Evolutionary conservation across 345 rosid genomes (phyloP).

Genomic region (Trapa bicornis): DNA sequence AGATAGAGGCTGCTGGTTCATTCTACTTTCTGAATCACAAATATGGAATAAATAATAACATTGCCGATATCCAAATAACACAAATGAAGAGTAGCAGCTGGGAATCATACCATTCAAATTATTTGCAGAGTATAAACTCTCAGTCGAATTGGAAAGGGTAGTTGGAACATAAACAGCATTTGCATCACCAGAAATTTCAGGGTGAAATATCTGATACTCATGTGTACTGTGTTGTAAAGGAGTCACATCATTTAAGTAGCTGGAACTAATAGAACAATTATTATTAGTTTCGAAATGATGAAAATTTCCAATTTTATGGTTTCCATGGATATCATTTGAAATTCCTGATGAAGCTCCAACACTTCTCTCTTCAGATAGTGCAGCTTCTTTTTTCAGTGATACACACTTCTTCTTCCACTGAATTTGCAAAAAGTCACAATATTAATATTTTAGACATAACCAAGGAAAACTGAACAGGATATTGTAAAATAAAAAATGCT

Average conservation of each 20-base stretch:
- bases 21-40: conserved; percentile 1
- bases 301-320: conserved; percentile 30
- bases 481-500: too few relatives aligned
- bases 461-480: background rate
- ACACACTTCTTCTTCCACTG: conserved; percentile 70
- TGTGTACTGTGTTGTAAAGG: conserved; percentile 78
- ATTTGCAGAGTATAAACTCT: background rate
- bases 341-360: conserved; percentile 18
- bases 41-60: background rate
- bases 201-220: conserved; percentile 74
- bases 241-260: conserved; percentile 50
- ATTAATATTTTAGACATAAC: background rate
- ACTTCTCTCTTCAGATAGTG: conserved; percentile 24
- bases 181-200: conserved; percentile 27
- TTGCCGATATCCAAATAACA: background rate
- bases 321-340: conserved; percentile 72
- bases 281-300: conserved; percentile 31
- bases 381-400: conserved; percentile 30
- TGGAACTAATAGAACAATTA: conserved; percentile 24
- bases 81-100: background rate
- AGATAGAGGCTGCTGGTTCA: background rate
- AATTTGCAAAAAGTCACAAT: conserved; percentile 9
- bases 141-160: conserved; percentile 10
- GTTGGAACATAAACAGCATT: conserved; percentile 20
- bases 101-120: conserved; percentile 6